Conservation (phyloP, 371 early-diverging fungal genomes). For the Mucor lusitanicus region DNA sequence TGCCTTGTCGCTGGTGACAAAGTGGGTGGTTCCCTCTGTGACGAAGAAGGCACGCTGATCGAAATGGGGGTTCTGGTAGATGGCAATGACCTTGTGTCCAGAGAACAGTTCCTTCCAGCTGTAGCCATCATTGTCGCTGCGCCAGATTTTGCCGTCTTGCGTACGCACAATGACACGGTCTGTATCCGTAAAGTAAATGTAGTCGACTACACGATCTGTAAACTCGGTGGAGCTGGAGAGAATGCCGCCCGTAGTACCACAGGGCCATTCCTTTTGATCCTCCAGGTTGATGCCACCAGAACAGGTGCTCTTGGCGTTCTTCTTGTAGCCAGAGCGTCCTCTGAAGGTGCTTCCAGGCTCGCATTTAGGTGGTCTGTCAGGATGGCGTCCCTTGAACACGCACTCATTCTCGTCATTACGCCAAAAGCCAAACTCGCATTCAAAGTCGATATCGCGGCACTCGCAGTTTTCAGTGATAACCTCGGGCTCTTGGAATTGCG, state of each 20-base stretch:
- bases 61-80: slow-evolving; percentile 73
- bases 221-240: slow-evolving; percentile 40
- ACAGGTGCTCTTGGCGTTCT: slow-evolving; percentile 61
- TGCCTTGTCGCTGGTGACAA: slow-evolving; percentile 74
- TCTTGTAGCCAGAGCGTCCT: slow-evolving; percentile 75
- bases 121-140: slow-evolving; percentile 77
- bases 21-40: slow-evolving; percentile 58
- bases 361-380: slow-evolving; percentile 68
- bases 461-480: slow-evolving; percentile 54
- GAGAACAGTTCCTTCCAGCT: slow-evolving; percentile 62
- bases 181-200: slow-evolving; percentile 67
- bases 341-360: slow-evolving; percentile 51
- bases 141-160: slow-evolving; percentile 55
- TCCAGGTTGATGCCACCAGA: slow-evolving; percentile 64
- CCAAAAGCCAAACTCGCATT: slow-evolving; percentile 84
- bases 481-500: slow-evolving; percentile 64
- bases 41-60: slow-evolving; percentile 74
- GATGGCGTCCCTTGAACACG: slow-evolving; percentile 64
- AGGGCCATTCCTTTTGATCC: slow-evolving; percentile 51
- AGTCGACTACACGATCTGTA: slow-evolving; percentile 54
- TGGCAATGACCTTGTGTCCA: slow-evolving; percentile 41
- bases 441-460: slow-evolving; percentile 76
- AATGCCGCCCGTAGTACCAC: slow-evolving; percentile 36
- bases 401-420: slow-evolving; percentile 66
- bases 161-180: slow-evolving; percentile 62